A percentile compares a stretch with the other conserved stretches of the same genome.
Conservation (phyloP, 139 green algal species). For the Pleodorina starrii region DNA sequence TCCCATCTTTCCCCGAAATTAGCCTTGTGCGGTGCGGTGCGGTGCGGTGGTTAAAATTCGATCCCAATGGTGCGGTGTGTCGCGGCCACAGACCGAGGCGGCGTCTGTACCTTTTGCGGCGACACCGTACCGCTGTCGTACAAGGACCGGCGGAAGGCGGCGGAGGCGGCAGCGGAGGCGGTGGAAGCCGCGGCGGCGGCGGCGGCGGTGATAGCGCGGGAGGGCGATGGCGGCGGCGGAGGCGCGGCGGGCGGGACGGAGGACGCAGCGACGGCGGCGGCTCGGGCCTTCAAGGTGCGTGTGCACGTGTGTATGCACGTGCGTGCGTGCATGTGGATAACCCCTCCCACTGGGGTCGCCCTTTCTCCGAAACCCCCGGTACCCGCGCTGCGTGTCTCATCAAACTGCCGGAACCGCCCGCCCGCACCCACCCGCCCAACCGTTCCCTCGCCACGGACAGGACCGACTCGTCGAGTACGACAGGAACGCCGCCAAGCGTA, state of each 20-base stretch:
- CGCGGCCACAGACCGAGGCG: conserved; percentile 66
- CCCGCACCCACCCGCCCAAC: too few relatives aligned
- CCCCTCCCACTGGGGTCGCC: too few relatives aligned
- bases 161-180: neutral
- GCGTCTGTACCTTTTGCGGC: conserved; percentile 85
- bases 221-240: neutral
- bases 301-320: neutral
- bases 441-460: too few relatives aligned
- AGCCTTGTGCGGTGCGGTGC: too few relatives aligned
- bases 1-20: too few relatives aligned
- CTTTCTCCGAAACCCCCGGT: too few relatives aligned
- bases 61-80: too few relatives aligned
- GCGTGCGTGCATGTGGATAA: neutral
- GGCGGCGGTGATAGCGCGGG: neutral
- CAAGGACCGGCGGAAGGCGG: conserved; percentile 33
- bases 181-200: neutral
- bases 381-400: too few relatives aligned
- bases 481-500: conserved; percentile 84
- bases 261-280: conserved; percentile 20
- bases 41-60: too few relatives aligned
- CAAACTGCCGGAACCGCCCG: too few relatives aligned
- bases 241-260: neutral
- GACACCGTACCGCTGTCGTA: conserved; percentile 69
- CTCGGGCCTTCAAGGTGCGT: conserved; percentile 36
- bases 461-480: conserved; percentile 85